These are phyloP conservation scores for Evernia prunastri DNA, from an alignment of 495 filamentous ascomycete genomes.

Conservation along the genomic window DNA sequence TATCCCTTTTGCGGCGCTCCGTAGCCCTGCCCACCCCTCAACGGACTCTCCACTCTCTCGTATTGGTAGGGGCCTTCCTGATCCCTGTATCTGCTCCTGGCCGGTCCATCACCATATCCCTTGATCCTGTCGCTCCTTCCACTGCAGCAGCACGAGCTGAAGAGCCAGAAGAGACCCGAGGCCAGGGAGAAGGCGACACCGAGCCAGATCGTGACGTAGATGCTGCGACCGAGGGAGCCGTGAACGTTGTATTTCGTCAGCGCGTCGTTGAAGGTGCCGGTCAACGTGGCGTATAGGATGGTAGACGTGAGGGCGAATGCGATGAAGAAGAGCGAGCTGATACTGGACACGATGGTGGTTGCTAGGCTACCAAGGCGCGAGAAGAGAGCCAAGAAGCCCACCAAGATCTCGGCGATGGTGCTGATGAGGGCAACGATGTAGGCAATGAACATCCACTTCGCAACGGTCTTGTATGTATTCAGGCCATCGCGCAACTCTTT, in stretches of 20 bases:
- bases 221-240: conserved; percentile 56
- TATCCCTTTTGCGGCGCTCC: conserved; percentile 12
- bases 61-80: conserved; percentile 35
- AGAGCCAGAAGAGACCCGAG: conserved; percentile 77
- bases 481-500: conserved; percentile 54
- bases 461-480: conserved; percentile 61
- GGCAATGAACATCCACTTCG: conserved; percentile 74
- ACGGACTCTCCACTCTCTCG: conserved; percentile 35
- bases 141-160: conserved; percentile 86
- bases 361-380: conserved; percentile 65
- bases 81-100: conserved; percentile 30
- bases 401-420: conserved; percentile 59
- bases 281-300: conserved; percentile 56
- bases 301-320: conserved; percentile 53
- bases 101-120: conserved; percentile 26
- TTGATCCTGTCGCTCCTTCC: conserved; percentile 36
- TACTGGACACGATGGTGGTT: conserved; percentile 65
- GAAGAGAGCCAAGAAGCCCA: conserved; percentile 65
- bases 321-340: conserved; percentile 50
- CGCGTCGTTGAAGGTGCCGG: conserved; percentile 51
- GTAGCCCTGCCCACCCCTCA: conserved; percentile 17
- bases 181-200: conserved; percentile 67
- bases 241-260: conserved; percentile 61
- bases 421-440: conserved; percentile 64
- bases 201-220: conserved; percentile 68